phyloP scores from a whole-genome alignment of 371 early-diverging fungal species.

The Lichtheimia corymbifera region DNA sequence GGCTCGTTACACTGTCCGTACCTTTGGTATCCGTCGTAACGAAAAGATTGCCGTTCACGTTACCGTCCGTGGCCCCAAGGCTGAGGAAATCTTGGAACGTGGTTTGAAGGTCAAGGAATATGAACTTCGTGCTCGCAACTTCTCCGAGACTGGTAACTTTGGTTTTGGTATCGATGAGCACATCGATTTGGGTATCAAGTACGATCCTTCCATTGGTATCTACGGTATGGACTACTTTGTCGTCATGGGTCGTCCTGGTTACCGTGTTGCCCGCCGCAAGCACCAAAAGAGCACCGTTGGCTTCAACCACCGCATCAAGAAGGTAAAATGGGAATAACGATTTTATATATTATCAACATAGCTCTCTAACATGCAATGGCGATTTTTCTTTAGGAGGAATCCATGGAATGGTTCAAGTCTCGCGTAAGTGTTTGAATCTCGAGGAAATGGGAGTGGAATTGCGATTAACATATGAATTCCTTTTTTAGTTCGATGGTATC shows the following conservation, averaged over 20 bases:
- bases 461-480: not conserved
- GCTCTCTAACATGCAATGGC: not conserved
- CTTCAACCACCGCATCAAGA: conserved; percentile 90
- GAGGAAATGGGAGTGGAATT: too few relatives aligned
- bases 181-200: conserved; percentile 99
- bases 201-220: conserved; percentile 99
- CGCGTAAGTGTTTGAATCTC: conserved; percentile 42
- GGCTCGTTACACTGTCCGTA: conserved; percentile 99
- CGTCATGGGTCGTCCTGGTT: conserved; percentile 98
- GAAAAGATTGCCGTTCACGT: conserved; percentile 99
- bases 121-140: conserved; percentile 95
- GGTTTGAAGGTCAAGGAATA: conserved; percentile 99
- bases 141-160: conserved; percentile 98
- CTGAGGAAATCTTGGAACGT: conserved; percentile 95
- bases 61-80: conserved; percentile 93
- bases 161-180: conserved; percentile 99
- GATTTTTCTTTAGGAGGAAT: conserved; percentile 60
- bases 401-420: conserved; percentile 86
- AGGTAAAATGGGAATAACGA: conserved; percentile 27
- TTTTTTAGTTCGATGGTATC: conserved; percentile 21
- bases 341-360: not conserved
- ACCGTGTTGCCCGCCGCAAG: conserved; percentile 97
- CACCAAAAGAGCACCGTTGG: conserved; percentile 88
- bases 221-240: conserved; percentile 99
- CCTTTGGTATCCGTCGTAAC: conserved; percentile 99